Percentiles rank a stretch among this genome's conserved stretches.
Conservation (phyloP, 2,329 filamentous ascomycete species). For the Mariannaea elegans region DNA sequence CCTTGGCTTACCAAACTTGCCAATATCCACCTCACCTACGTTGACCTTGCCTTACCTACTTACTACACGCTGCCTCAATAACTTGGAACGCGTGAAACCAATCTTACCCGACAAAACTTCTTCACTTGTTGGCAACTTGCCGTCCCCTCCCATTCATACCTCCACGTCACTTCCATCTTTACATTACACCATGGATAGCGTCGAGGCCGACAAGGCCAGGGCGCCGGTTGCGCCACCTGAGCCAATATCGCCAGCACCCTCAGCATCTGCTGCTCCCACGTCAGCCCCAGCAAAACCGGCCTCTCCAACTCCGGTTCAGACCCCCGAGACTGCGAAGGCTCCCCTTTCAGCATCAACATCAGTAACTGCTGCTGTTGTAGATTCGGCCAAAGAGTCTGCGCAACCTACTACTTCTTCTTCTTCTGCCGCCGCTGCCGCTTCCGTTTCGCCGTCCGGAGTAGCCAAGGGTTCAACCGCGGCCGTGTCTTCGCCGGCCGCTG, state of each 20-base stretch:
- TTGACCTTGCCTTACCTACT: background rate
- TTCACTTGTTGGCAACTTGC: slow-evolving; percentile 15
- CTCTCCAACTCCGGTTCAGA: slow-evolving; percentile 33
- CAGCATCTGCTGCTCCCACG: slow-evolving; percentile 32
- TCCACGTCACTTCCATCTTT: background rate
- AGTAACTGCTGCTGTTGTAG: slow-evolving; percentile 24
- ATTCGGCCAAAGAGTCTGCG: slow-evolving; percentile 21
- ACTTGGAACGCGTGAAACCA: slow-evolving; percentile 11
- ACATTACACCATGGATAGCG: slow-evolving; percentile 37
- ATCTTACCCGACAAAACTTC: slow-evolving; percentile 7
- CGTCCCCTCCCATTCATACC: slow-evolving; percentile 4
- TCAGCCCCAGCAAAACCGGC: slow-evolving; percentile 28
- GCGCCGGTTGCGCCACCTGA: slow-evolving; percentile 37
- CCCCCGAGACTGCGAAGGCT: slow-evolving; percentile 33
- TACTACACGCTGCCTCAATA: slow-evolving; percentile 14
- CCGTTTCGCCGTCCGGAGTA: slow-evolving; percentile 11
- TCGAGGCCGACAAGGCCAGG: slow-evolving; percentile 38
- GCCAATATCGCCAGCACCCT: slow-evolving; percentile 40
- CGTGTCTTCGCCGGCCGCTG: slow-evolving; percentile 24
- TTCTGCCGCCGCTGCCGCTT: slow-evolving; percentile 7
- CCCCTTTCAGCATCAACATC: slow-evolving; percentile 21
- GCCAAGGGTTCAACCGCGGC: slow-evolving; percentile 9
- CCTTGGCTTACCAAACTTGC: background rate
- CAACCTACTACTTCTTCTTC: slow-evolving; percentile 20
- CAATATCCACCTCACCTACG: background rate